Percentiles rank a stretch among this genome's conserved stretches.
These are phyloP conservation scores for Xylaria sp. DNA, from an alignment of 2,329 filamentous ascomycete genomes.

Conservation along the genomic window DNA sequence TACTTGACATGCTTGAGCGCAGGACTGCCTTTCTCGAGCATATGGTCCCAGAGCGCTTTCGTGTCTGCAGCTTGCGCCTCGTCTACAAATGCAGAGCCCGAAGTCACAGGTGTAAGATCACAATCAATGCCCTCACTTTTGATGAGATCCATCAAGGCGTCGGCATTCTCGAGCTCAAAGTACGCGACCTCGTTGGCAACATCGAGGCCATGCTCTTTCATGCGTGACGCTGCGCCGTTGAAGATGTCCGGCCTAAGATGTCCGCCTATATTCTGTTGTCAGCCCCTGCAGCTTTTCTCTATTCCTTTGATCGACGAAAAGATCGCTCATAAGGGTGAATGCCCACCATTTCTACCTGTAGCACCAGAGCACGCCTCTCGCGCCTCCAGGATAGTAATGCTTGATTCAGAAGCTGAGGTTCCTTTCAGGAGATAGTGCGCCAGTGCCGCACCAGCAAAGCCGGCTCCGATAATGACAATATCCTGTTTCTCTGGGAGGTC, in stretches of 20 bases:
- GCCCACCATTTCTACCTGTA: conserved; percentile 44
- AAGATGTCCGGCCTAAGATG: conserved; percentile 44
- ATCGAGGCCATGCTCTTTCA: conserved; percentile 40
- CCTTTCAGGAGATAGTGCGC: conserved; percentile 59
- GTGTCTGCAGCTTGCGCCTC: conserved; percentile 45
- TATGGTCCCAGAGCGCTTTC: conserved; percentile 47
- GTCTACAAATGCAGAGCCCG: conserved; percentile 48
- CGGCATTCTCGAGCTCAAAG: conserved; percentile 48
- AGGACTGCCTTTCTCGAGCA: conserved; percentile 43
- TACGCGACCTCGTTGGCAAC: conserved; percentile 46
- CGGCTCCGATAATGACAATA: conserved; percentile 62
- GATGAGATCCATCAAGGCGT: conserved; percentile 46
- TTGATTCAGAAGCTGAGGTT: conserved; percentile 37
- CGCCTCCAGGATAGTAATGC: conserved; percentile 47
- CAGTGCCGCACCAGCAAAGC: conserved; percentile 62
- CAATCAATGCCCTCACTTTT: conserved; percentile 50
- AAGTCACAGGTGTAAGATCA: conserved; percentile 46
- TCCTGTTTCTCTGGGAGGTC: conserved; percentile 60
- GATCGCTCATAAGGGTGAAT: not conserved
- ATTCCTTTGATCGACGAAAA: not conserved
- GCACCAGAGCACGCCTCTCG: conserved; percentile 48
- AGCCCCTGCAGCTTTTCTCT: not conserved
- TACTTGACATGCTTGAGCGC: conserved; percentile 39
- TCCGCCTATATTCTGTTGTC: conserved; percentile 36
- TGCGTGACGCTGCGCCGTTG: conserved; percentile 39